phyloP scores from a whole-genome alignment of 176 grass and related monocot species.

The maize (Zea mays) region DNA sequence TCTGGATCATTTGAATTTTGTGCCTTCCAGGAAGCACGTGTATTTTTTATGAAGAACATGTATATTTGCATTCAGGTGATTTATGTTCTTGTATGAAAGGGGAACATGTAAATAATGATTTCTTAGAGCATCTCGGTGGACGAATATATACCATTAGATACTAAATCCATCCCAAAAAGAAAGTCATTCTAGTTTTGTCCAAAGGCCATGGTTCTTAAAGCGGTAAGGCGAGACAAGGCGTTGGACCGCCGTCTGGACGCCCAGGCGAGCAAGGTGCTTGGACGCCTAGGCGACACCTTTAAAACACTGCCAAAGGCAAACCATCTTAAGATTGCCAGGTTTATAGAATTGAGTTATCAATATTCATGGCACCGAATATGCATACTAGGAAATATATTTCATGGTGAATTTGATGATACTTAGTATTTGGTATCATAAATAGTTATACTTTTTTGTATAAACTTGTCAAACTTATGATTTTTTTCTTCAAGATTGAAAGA shows the following conservation, averaged over 20 bases:
- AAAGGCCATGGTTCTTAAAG: too few relatives aligned
- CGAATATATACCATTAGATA: conserved; percentile 5
- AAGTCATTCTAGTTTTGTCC: background rate
- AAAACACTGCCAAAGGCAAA: background rate
- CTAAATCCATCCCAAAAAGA: background rate
- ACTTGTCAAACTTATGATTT: background rate
- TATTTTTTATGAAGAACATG: conserved; percentile 11
- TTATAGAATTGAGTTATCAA: background rate
- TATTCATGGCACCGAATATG: background rate
- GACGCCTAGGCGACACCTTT: too few relatives aligned
- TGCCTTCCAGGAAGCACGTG: background rate
- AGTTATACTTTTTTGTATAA: background rate
- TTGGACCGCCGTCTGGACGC: too few relatives aligned
- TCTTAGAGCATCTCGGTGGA: background rate
- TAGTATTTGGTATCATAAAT: too few relatives aligned
- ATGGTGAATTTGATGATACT: too few relatives aligned
- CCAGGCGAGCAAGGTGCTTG: too few relatives aligned
- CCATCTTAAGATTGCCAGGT: background rate
- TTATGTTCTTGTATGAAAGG: background rate
- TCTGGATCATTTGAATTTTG: conserved; percentile 1
- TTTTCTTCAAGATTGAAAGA: background rate
- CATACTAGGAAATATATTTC: background rate
- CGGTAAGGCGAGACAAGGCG: too few relatives aligned
- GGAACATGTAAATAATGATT: background rate
- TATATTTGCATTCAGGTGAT: conserved; percentile 1